Evolutionary conservation across 192 early-diverging fungal species (phyloP).

Genomic region (Backusella parvicylindrica): DNA sequence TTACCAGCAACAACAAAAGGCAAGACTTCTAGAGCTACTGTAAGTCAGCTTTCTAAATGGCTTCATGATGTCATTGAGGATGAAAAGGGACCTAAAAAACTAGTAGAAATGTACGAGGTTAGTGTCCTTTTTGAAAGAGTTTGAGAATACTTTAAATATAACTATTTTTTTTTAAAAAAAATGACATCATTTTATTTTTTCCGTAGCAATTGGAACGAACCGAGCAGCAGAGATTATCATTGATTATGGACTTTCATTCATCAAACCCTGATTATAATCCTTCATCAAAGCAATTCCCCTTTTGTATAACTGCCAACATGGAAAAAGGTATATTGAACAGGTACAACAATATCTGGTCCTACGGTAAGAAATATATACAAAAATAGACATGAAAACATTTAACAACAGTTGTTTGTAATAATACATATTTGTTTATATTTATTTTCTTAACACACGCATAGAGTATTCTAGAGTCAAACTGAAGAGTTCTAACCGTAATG

Average conservation of each 20-base stretch:
- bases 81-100: constrained; percentile 17
- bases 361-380: constrained; percentile 48
- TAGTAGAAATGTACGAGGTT: constrained; percentile 28
- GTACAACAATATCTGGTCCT: constrained; percentile 81
- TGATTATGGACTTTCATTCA: constrained; percentile 48
- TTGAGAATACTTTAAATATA: not conserved
- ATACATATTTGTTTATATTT: constrained; percentile 1
- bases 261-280: constrained; percentile 40
- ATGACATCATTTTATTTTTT: constrained; percentile 8
- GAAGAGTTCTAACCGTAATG: constrained; percentile 34
- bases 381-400: not conserved
- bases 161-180: not conserved
- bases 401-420: not conserved
- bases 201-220: constrained; percentile 51
- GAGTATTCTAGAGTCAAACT: constrained; percentile 32
- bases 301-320: constrained; percentile 70
- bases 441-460: not conserved
- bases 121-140: not conserved
- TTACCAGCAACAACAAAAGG: constrained; percentile 19
- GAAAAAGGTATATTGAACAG: constrained; percentile 70
- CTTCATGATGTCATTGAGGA: not conserved
- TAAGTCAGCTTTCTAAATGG: constrained; percentile 5
- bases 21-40: not conserved
- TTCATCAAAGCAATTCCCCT: constrained; percentile 33
- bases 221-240: constrained; percentile 62